Evolutionary conservation across 164 flowering plant genomes (phyloP).

Genomic region (Magnolia kwangsiensis): DNA sequence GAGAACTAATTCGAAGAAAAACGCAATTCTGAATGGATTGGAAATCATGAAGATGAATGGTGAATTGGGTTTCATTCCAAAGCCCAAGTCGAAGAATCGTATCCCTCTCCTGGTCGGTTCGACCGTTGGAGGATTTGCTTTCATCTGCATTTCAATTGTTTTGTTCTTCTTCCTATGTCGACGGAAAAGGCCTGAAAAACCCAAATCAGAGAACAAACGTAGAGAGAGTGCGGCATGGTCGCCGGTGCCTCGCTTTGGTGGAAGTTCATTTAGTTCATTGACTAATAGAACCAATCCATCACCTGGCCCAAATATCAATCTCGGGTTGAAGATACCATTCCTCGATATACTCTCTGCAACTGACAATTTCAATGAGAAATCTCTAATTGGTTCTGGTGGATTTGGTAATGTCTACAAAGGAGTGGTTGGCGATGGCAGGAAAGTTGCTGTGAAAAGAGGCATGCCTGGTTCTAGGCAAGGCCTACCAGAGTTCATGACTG

Average conservation of each 20-base stretch:
- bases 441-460: constrained; percentile 63
- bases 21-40: constrained; percentile 80
- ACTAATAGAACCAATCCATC: constrained; percentile 50
- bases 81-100: constrained; percentile 19
- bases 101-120: constrained; percentile 41
- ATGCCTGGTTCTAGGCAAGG: constrained; percentile 52
- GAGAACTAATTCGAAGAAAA: constrained; percentile 13
- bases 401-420: constrained; percentile 65
- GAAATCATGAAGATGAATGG: constrained; percentile 69
- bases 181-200: constrained; percentile 30
- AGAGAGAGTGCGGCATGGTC: constrained; percentile 52
- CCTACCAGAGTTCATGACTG: constrained; percentile 22
- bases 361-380: constrained; percentile 10
- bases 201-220: constrained; percentile 34
- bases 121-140: constrained; percentile 38
- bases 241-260: constrained; percentile 39
- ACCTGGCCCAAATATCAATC: constrained; percentile 36
- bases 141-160: constrained; percentile 27
- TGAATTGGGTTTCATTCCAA: constrained; percentile 1
- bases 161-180: constrained; percentile 22
- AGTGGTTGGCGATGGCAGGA: constrained; percentile 33
- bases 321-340: constrained; percentile 7
- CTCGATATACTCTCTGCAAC: constrained; percentile 11
- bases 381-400: constrained; percentile 61
- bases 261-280: constrained; percentile 49